These are phyloP conservation scores for Albophoma yamanashiensis DNA, from an alignment of 2,329 filamentous ascomycete species.

Conservation along the genomic window DNA sequence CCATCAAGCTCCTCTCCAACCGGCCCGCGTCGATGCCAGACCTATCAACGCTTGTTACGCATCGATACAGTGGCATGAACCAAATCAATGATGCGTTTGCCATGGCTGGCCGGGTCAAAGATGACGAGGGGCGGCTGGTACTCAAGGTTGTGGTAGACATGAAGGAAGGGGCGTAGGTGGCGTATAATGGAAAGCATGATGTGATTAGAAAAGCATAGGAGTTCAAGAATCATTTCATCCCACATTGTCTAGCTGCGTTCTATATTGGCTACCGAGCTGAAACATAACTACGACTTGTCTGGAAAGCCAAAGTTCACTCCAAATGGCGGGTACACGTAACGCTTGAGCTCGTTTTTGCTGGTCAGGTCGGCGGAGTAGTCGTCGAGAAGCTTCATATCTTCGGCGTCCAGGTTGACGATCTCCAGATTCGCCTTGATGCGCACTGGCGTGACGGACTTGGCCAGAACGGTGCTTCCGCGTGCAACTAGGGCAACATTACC, in stretches of 20 bases:
- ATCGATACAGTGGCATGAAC: slow-evolving; percentile 54
- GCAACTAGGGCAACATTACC: slow-evolving; percentile 35
- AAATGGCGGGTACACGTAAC: slow-evolving; percentile 60
- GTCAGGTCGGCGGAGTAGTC: slow-evolving; percentile 42
- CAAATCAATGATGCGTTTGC: slow-evolving; percentile 57
- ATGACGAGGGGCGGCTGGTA: slow-evolving; percentile 58
- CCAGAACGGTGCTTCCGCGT: slow-evolving; percentile 58
- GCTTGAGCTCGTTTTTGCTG: slow-evolving; percentile 40
- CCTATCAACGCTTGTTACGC: slow-evolving; percentile 59
- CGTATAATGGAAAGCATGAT: background rate
- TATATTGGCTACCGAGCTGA: background rate
- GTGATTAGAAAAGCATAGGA: background rate
- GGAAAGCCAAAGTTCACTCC: slow-evolving; percentile 61
- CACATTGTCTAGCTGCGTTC: background rate
- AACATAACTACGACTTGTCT: slow-evolving; percentile 38
- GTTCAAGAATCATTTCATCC: background rate
- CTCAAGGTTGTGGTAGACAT: slow-evolving; percentile 61
- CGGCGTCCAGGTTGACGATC: slow-evolving; percentile 51
- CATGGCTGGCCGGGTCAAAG: slow-evolving; percentile 61
- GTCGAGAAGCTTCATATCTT: slow-evolving; percentile 50
- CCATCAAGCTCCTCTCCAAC: slow-evolving; percentile 39
- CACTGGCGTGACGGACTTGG: slow-evolving; percentile 59
- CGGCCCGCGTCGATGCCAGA: slow-evolving; percentile 45
- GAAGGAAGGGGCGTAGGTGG: slow-evolving; percentile 7
- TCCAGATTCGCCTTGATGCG: slow-evolving; percentile 62